Conservation (phyloP, 179 eudicot genomes). For the Corrigiola litoralis region DNA sequence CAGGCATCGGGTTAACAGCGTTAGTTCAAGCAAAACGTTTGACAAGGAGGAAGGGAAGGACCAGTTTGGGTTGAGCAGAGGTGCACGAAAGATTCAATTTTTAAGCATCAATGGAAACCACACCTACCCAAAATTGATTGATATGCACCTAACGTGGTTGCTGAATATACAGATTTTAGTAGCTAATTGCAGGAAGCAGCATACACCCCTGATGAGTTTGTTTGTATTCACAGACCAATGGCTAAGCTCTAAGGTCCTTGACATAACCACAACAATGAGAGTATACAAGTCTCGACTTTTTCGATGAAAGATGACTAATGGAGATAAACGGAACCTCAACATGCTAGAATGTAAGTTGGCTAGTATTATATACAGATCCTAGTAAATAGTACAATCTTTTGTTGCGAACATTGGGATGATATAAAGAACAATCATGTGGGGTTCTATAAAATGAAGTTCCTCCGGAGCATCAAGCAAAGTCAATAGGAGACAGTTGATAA, state of each 20-base stretch:
- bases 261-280: too few species aligned
- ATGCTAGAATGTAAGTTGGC: background rate
- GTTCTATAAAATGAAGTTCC: background rate
- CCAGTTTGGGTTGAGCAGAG: background rate
- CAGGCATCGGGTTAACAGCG: too few species aligned
- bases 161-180: background rate
- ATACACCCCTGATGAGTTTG: background rate
- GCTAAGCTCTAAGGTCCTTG: too few species aligned
- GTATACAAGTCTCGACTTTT: background rate
- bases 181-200: background rate
- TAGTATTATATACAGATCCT: background rate
- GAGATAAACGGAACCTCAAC: background rate
- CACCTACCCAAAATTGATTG: background rate
- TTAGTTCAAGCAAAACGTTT: too few species aligned
- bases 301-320: background rate
- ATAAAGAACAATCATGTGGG: background rate
- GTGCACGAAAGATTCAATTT: background rate
- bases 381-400: background rate
- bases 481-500: slow-evolving; percentile 7
- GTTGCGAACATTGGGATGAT: background rate
- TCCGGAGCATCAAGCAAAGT: slow-evolving; percentile 7
- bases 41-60: background rate
- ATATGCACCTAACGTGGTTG: background rate
- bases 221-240: too few species aligned
- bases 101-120: background rate